A percentile compares a stretch with the other conserved stretches of the same genome.
Conservation (phyloP, 345 rosid species). For the Erucastrum elatum region DNA sequence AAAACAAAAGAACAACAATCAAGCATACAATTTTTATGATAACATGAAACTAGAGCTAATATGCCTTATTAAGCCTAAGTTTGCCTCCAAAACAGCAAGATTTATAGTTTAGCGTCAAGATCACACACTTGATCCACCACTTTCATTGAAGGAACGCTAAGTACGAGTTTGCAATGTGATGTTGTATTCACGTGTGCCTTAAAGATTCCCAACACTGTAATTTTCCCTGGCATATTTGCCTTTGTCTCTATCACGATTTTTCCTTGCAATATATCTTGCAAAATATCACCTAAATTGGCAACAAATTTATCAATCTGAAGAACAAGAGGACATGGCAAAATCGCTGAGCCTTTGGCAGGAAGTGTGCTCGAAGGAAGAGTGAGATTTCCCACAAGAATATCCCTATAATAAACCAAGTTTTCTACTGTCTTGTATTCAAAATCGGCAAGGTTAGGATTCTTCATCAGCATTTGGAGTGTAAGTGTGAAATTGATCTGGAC, state of each 20-base stretch:
- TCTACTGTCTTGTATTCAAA: slow-evolving; percentile 52
- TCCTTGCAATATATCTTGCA: slow-evolving; percentile 42
- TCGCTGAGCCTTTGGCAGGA: slow-evolving; percentile 42
- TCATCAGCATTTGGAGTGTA: slow-evolving; percentile 41
- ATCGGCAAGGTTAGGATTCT: slow-evolving; percentile 52
- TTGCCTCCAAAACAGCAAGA: neutral
- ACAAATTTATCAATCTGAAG: slow-evolving; percentile 47
- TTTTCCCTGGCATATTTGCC: slow-evolving; percentile 55
- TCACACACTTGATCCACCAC: slow-evolving; percentile 47
- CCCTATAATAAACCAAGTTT: slow-evolving; percentile 38
- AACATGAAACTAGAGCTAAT: slow-evolving; percentile 7
- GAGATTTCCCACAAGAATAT: slow-evolving; percentile 45
- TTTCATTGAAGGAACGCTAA: slow-evolving; percentile 43
- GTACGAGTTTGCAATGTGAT: slow-evolving; percentile 44
- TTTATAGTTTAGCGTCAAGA: slow-evolving; percentile 38
- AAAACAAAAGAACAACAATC: neutral
- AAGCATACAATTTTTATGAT: slow-evolving; percentile 1
- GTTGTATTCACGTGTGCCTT: slow-evolving; percentile 41
- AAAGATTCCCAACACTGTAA: slow-evolving; percentile 45
- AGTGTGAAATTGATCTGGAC: slow-evolving; percentile 53
- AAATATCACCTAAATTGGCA: slow-evolving; percentile 27
- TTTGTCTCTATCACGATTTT: slow-evolving; percentile 44
- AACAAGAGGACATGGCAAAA: slow-evolving; percentile 41
- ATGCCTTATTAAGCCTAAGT: neutral
- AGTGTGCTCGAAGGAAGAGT: slow-evolving; percentile 46